phyloP scores from a whole-genome alignment of 129 eudicot genomes.

The Logfia minima region DNA sequence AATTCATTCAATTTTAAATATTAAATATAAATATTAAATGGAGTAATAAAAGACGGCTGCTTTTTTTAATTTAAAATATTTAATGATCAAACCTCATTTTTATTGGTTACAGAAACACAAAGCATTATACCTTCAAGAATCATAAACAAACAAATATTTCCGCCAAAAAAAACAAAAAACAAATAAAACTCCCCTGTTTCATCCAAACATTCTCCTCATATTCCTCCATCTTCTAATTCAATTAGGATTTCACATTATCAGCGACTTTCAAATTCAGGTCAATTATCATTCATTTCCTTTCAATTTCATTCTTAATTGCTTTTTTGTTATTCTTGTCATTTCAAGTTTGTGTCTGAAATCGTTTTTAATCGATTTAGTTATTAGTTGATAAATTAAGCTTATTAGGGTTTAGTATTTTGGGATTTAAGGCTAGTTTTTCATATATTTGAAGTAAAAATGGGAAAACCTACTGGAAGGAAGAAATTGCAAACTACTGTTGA shows the following conservation, averaged over 20 bases:
- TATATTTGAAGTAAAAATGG: constrained; percentile 47
- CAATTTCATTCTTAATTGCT: neutral
- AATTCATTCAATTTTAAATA: too few species aligned
- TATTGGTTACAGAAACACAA: too few species aligned
- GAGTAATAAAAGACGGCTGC: too few species aligned
- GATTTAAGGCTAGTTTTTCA: neutral
- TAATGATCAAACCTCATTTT: too few species aligned
- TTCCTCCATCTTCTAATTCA: neutral
- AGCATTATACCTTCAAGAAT: too few species aligned
- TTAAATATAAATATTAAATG: too few species aligned
- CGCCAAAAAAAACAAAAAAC: too few species aligned
- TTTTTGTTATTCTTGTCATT: constrained; percentile 10
- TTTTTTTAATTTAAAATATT: too few species aligned
- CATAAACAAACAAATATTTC: too few species aligned
- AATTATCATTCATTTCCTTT: neutral
- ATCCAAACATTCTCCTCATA: neutral
- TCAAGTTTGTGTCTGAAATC: neutral
- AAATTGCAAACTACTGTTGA: constrained; percentile 39
- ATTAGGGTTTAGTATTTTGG: neutral
- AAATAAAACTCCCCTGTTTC: neutral
- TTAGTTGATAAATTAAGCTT: constrained; percentile 1
- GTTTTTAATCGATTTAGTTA: constrained; percentile 6
- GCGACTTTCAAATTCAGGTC: constrained; percentile 15
- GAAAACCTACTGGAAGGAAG: constrained; percentile 88
- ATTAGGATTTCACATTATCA: constrained; percentile 18